Conservation (phyloP, 1,284 basidiomycete genomes). For the Pyrrhoderma lamaoense region DNA sequence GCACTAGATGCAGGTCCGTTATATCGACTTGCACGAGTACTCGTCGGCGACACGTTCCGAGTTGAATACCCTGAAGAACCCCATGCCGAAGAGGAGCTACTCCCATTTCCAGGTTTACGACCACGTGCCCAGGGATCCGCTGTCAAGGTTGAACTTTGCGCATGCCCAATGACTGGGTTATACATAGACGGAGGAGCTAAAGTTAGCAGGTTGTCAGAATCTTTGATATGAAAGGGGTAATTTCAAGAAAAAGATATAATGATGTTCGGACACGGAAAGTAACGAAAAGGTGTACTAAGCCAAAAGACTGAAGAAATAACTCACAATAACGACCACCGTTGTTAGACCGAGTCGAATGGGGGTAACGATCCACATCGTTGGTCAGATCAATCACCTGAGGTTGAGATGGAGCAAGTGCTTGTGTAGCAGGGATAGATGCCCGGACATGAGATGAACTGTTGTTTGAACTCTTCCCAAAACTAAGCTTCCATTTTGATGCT, state of each 20-base stretch:
- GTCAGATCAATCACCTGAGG: neutral
- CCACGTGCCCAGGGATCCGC: slow-evolving; percentile 27
- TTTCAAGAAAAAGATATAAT: too few relatives aligned
- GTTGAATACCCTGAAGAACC: slow-evolving; percentile 20
- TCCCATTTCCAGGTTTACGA: slow-evolving; percentile 22
- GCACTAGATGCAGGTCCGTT: slow-evolving; percentile 22
- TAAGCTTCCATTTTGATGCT: slow-evolving; percentile 71
- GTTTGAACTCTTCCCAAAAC: slow-evolving; percentile 52
- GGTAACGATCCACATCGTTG: too few relatives aligned
- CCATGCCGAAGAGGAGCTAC: neutral
- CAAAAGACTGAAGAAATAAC: too few relatives aligned
- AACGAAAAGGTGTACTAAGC: too few relatives aligned
- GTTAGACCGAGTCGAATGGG: too few relatives aligned
- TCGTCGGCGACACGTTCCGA: slow-evolving; percentile 49
- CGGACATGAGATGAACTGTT: neutral
- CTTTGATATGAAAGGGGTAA: too few relatives aligned
- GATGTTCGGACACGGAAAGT: too few relatives aligned
- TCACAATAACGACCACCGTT: too few relatives aligned
- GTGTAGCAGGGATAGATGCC: slow-evolving; percentile 25
- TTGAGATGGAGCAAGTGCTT: neutral
- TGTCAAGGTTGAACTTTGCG: slow-evolving; percentile 23
- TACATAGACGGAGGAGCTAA: too few relatives aligned
- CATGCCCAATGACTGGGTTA: slow-evolving; percentile 17
- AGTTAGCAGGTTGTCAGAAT: too few relatives aligned
- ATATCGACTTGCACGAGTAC: slow-evolving; percentile 33